Evolutionary conservation across 345 rosid genomes (phyloP).

Genomic region (Eucalyptus albens): DNA sequence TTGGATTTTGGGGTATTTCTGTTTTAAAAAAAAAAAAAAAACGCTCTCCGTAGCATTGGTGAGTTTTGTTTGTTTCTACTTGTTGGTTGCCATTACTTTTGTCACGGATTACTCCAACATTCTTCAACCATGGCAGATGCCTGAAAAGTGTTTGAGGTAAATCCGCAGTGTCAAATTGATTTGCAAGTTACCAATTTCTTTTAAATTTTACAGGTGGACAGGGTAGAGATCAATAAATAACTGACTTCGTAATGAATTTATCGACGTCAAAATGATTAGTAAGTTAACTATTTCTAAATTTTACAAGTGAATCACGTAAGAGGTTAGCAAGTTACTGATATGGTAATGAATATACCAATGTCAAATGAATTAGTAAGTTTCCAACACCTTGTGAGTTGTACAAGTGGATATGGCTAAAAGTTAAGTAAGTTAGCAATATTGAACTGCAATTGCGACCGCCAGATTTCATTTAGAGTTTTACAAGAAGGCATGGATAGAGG

Average conservation of each 20-base stretch:
- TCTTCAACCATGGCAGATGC: not conserved
- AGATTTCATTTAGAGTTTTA: too few species aligned
- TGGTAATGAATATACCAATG: not conserved
- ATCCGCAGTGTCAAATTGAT: not conserved
- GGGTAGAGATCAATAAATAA: not conserved
- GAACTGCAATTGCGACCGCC: not conserved
- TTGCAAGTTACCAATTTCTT: not conserved
- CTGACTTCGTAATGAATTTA: fast-evolving
- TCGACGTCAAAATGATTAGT: not conserved
- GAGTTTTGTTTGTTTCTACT: too few species aligned
- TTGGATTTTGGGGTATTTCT: too few species aligned
- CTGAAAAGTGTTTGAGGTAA: not conserved
- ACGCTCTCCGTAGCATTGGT: too few species aligned
- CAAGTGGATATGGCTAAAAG: not conserved
- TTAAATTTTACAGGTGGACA: not conserved
- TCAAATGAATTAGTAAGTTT: not conserved
- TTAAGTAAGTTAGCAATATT: too few species aligned
- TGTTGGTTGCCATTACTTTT: not conserved
- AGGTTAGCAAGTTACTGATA: not conserved
- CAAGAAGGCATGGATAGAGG: not conserved
- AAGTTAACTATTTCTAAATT: not conserved
- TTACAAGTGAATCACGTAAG: not conserved
- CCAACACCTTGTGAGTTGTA: not conserved
- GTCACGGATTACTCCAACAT: not conserved
- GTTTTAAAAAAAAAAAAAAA: too few species aligned